These are phyloP conservation scores for Xylariaceae sp. DNA, from an alignment of 2,329 filamentous ascomycete species.

Conservation along the genomic window DNA sequence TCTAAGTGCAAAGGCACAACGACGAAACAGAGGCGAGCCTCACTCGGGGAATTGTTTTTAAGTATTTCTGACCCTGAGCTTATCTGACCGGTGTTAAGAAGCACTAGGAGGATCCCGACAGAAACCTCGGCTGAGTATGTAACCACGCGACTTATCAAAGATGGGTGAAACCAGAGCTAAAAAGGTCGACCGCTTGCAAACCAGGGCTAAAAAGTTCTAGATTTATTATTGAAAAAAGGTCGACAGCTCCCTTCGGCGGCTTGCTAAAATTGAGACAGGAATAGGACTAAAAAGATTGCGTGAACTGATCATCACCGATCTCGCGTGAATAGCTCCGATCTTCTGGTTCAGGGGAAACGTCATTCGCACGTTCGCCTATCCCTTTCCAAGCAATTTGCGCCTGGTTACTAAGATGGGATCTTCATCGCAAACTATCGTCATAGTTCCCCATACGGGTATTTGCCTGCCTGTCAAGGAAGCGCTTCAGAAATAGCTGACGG, in stretches of 20 bases:
- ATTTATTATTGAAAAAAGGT: background rate
- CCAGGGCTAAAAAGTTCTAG: background rate
- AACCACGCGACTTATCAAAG: background rate
- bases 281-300: conserved; percentile 8
- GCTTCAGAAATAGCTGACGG: conserved; percentile 7
- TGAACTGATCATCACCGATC: conserved; percentile 25
- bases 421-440: conserved; percentile 19
- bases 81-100: background rate
- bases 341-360: conserved; percentile 27
- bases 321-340: conserved; percentile 26
- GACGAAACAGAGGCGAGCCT: conserved; percentile 3
- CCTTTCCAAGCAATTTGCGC: background rate
- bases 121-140: background rate
- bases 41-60: conserved; percentile 10
- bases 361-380: conserved; percentile 21
- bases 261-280: conserved; percentile 12
- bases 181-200: background rate
- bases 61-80: background rate
- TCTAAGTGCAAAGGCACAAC: background rate
- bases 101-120: background rate
- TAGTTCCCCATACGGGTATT: conserved; percentile 15
- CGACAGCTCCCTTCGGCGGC: conserved; percentile 15
- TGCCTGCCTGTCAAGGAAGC: conserved; percentile 3
- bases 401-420: conserved; percentile 12
- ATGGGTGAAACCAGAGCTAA: conserved; percentile 12